Percentiles rank a stretch among this genome's conserved stretches.
These are phyloP conservation scores for Neospermospora avenae DNA, from an alignment of 2,329 filamentous ascomycete genomes.

Conservation along the genomic window DNA sequence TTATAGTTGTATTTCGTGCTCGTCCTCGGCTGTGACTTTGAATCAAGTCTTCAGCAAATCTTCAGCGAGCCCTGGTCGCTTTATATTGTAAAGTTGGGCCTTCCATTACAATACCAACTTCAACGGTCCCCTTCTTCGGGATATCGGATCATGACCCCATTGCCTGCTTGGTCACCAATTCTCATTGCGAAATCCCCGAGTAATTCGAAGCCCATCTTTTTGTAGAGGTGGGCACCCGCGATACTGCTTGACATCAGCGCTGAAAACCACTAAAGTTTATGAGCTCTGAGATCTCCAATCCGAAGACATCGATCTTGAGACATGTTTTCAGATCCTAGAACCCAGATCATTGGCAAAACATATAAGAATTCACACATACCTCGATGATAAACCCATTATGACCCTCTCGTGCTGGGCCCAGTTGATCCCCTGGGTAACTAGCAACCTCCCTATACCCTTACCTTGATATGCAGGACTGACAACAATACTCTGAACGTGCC, in stretches of 20 bases:
- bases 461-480: constrained; percentile 26
- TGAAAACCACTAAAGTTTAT: too few relatives aligned
- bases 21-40: too few relatives aligned
- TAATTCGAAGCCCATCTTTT: constrained; percentile 28
- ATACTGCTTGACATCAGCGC: too few relatives aligned
- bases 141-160: constrained; percentile 28
- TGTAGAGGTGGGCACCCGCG: constrained; percentile 26
- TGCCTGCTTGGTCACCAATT: constrained; percentile 15
- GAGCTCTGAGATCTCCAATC: too few relatives aligned
- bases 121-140: constrained; percentile 11
- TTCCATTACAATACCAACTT: background rate
- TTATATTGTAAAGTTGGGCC: background rate
- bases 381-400: constrained; percentile 24
- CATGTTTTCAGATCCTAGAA: too few relatives aligned
- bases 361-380: too few relatives aligned
- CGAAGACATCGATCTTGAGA: too few relatives aligned
- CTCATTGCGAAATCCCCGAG: constrained; percentile 21
- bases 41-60: background rate
- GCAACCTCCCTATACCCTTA: constrained; percentile 25
- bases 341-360: too few relatives aligned
- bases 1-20: too few relatives aligned
- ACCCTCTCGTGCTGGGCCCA: constrained; percentile 24
- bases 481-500: constrained; percentile 24
- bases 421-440: constrained; percentile 23
- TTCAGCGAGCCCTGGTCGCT: background rate